Conservation (phyloP, 2,329 filamentous ascomycete species). For the Exserohilum turcica region DNA sequence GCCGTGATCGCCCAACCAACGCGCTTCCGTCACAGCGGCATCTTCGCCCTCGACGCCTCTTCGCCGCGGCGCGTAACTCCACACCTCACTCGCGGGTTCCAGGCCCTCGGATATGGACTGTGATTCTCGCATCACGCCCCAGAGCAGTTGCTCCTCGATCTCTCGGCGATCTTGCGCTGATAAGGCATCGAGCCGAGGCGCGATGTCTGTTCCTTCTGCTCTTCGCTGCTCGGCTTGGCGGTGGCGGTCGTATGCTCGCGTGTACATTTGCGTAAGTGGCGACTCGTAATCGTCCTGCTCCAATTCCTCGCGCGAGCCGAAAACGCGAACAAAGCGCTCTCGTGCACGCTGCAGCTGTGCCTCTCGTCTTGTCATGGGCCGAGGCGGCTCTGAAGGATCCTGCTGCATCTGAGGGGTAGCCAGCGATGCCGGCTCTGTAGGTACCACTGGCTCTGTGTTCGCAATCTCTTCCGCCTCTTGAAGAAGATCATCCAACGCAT, state of each 20-base stretch:
- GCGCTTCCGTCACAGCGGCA: neutral
- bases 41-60: neutral
- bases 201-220: slow-evolving; percentile 26
- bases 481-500: slow-evolving; percentile 43
- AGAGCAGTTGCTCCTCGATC: slow-evolving; percentile 41
- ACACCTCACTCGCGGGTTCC: slow-evolving; percentile 26
- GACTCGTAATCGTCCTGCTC: slow-evolving; percentile 55
- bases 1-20: neutral
- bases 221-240: slow-evolving; percentile 48
- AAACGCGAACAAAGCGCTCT: slow-evolving; percentile 46
- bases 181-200: slow-evolving; percentile 28
- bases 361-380: slow-evolving; percentile 24
- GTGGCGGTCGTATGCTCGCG: slow-evolving; percentile 51
- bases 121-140: slow-evolving; percentile 41
- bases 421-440: neutral
- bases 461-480: slow-evolving; percentile 32
- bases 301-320: slow-evolving; percentile 55
- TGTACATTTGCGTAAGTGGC: slow-evolving; percentile 56
- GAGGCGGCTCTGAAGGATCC: slow-evolving; percentile 11
- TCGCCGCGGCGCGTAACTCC: slow-evolving; percentile 26
- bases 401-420: slow-evolving; percentile 9
- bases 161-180: slow-evolving; percentile 35
- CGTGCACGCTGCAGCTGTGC: slow-evolving; percentile 29
- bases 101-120: slow-evolving; percentile 14
- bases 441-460: slow-evolving; percentile 9